These are phyloP conservation scores for Ganoderma multipileum DNA, from an alignment of 1,284 basidiomycete species.

Conservation along the genomic window DNA sequence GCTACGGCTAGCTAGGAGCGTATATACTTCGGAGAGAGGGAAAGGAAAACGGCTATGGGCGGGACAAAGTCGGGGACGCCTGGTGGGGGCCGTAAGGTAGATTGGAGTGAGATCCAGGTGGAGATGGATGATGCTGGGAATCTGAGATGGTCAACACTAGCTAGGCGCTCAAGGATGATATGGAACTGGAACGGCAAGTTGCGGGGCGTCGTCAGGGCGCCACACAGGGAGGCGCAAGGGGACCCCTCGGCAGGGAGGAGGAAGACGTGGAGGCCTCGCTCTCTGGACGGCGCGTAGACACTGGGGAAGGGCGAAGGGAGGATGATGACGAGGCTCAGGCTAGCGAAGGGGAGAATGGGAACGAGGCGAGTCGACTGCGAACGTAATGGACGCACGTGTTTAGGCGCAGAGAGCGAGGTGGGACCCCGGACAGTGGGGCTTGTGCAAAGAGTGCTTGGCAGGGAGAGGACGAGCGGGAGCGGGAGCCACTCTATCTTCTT, in stretches of 20 bases:
- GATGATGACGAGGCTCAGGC: not conserved
- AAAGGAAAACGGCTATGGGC: not conserved
- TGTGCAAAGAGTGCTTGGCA: conserved; percentile 23
- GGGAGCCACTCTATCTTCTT: conserved; percentile 27
- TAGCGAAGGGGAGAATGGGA: conserved; percentile 10
- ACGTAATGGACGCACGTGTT: conserved; percentile 35
- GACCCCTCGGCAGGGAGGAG: conserved; percentile 17
- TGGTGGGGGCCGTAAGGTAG: conserved; percentile 6
- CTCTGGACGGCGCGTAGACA: not conserved
- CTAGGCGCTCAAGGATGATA: conserved; percentile 21
- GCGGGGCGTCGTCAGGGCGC: conserved; percentile 25
- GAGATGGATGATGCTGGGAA: conserved; percentile 29
- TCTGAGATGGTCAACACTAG: conserved; percentile 23
- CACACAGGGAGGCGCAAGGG: conserved; percentile 4
- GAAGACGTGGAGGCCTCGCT: not conserved
- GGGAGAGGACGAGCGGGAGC: conserved; percentile 16
- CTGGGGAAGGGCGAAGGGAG: not conserved
- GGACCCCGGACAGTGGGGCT: conserved; percentile 34
- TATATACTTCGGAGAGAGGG: conserved; percentile 4
- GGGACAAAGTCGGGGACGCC: conserved; percentile 25
- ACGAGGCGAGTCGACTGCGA: conserved; percentile 10
- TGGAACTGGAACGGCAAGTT: conserved; percentile 32
- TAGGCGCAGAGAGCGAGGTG: conserved; percentile 12
- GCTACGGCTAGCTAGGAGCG: not conserved
- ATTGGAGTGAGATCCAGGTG: conserved; percentile 22